Evolutionary conservation across 225 moss, liverwort and hornwort species (phyloP).

Genomic region (Bryum argenteum): DNA sequence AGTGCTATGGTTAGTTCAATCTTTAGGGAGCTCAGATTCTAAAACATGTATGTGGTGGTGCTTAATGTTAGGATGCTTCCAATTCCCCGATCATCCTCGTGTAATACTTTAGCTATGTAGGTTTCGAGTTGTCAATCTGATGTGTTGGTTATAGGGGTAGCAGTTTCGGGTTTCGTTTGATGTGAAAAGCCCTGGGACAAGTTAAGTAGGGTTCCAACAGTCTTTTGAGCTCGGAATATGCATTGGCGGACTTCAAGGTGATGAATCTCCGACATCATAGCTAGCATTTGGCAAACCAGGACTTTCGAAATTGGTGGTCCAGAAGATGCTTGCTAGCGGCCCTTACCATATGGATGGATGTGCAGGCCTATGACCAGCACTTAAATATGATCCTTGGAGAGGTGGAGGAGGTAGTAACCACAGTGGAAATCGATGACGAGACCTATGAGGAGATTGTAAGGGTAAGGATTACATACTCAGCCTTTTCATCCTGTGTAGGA

Average conservation of each 20-base stretch:
- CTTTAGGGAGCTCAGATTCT: neutral
- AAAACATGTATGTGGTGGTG: neutral
- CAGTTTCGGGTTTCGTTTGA: conserved; percentile 11
- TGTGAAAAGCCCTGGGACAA: neutral
- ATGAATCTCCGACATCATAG: neutral
- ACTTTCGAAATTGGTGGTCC: neutral
- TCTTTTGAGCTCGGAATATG: neutral
- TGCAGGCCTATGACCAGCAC: conserved; percentile 99
- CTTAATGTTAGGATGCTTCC: neutral
- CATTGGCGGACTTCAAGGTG: conserved; percentile 6
- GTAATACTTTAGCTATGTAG: neutral
- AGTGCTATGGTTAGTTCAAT: neutral
- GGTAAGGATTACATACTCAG: conserved; percentile 47
- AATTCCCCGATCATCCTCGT: neutral
- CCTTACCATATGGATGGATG: conserved; percentile 20
- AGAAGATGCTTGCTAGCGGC: neutral
- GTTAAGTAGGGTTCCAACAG: neutral
- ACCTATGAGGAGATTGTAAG: conserved; percentile 99
- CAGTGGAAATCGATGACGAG: conserved; percentile 99
- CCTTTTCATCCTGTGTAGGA: neutral
- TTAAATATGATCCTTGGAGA: conserved; percentile 99
- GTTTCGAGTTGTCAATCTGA: neutral
- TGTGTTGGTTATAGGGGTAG: conserved; percentile 22
- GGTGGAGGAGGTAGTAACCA: conserved; percentile 94
- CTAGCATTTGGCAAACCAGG: conserved; percentile 1